Base-by-base conservation (phyloP, 345 rosid species). In the Salix arbutifolia region DNA sequence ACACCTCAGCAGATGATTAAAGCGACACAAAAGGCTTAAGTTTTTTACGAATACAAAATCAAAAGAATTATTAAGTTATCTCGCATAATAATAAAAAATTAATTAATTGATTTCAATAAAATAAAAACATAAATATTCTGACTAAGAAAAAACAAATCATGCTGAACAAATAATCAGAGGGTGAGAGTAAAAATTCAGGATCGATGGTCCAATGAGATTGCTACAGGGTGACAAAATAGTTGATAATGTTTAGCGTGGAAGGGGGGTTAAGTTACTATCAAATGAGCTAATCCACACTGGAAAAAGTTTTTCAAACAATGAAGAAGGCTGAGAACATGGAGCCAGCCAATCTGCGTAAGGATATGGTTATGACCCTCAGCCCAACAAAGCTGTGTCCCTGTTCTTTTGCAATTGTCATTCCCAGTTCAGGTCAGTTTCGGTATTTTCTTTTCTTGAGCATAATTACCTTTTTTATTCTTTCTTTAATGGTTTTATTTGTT, bases 321-420 rank as follows among this genome's bases (percentile, higher is more conserved):
- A 38, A 60, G 30, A 33, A 30, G 31, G 53, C 52, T 35, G 72
- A 44, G 26, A 6, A 10, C 7, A 38, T 9, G 19, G 40, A 53
- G n/a, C n/a, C 66, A 68, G 58, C 71, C 73, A 64, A 42, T 48
- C 19, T 76, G 78, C 62, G 69, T 50, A 26, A 31, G 71, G 76
- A 67, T 76, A 77, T 35, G 77, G 76, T 68, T 65, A 71, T 74
- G 71, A 69, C 25, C 76, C 66, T 17, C n/a, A 74, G 14, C 64
- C 61, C 56, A 68, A n/a, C 76, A 65, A 78, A 83, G 46, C 76
- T 65, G 74, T 35, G 46, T 71, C 48, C 8, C 64, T 76, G 71
- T 72, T 72, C 76, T 42, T 35, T 79, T 69, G 70, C 71, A 46
- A 50, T 77, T 69, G 69, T 75, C 71, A 75, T 77, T 76, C 81